phyloP scores from a whole-genome alignment of 805 yeast genomes.

The Ogataea chonburiensis region DNA sequence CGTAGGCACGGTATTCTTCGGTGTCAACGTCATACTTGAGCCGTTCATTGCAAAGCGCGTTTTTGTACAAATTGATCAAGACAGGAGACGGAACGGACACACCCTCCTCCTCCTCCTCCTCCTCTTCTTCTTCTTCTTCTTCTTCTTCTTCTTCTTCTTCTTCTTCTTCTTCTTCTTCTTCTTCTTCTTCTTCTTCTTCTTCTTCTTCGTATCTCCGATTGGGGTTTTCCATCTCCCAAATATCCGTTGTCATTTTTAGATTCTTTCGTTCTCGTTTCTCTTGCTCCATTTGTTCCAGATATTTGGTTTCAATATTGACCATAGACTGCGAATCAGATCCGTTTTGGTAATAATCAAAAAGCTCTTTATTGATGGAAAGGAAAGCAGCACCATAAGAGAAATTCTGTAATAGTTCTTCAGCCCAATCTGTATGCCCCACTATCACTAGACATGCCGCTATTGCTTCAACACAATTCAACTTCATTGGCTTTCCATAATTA shows the following conservation, averaged over 20 bases:
- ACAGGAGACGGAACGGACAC: slow-evolving; percentile 83
- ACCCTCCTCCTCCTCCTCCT: slow-evolving; percentile 20
- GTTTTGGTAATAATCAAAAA: slow-evolving; percentile 67
- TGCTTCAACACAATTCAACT: slow-evolving; percentile 94
- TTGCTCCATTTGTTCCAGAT: slow-evolving; percentile 65
- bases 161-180: slow-evolving; percentile 30
- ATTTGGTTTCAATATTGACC: slow-evolving; percentile 65
- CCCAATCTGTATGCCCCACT: slow-evolving; percentile 90
- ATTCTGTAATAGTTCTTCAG: slow-evolving; percentile 66
- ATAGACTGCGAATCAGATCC: slow-evolving; percentile 84
- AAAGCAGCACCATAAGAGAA: slow-evolving; percentile 96
- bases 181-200: slow-evolving; percentile 22
- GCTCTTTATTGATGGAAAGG: slow-evolving; percentile 74
- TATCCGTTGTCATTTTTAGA: slow-evolving; percentile 52
- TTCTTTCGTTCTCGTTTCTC: slow-evolving; percentile 65
- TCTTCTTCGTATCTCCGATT: slow-evolving; percentile 44
- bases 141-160: slow-evolving; percentile 22
- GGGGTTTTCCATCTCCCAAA: slow-evolving; percentile 79
- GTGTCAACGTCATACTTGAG: slow-evolving; percentile 48
- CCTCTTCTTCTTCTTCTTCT: slow-evolving; percentile 13
- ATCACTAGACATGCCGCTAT: slow-evolving; percentile 96
- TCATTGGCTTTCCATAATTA: slow-evolving; percentile 95
- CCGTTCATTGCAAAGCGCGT: slow-evolving; percentile 63
- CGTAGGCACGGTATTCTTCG: slow-evolving; percentile 65
- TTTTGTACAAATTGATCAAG: slow-evolving; percentile 65